Base-by-base conservation (phyloP, 495 filamentous ascomycete species). In the Pyrenula aspistea region DNA sequence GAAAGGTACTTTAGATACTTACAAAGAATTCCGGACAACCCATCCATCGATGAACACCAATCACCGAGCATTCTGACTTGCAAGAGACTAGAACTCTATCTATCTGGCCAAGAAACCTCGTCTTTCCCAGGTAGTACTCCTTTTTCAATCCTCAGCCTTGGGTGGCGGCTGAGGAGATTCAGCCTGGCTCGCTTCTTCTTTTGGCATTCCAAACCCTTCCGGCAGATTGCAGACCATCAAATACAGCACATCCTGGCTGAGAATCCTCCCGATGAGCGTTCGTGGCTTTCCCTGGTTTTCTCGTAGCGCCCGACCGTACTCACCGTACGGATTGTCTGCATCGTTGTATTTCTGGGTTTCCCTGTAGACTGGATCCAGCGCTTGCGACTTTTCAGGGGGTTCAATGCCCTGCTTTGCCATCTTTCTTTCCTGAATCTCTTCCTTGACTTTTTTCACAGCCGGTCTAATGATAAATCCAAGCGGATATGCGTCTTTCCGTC, bases 321-420 rank as follows among this genome's bases (percentile, higher is more conserved):
- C 31, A 4, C 31, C 31, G 15, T 42, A 42, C 31, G 31, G 31
- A 42, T 42, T 42, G 15, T 42, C 31, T 42, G 4, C 31, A 42
- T 42, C 31, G 4, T 4, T 15, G 15, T 60, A 48, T 1, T 71
- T 73, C 2, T 57, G 25, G 2, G 63, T 63, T n/a, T 63, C 59
- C 22, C 77, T 51, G 1, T 20, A 57, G 12, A 66, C 53, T 2
- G 60, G 23, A 48, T 72, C 62, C 1, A 49, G 24, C 8, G 61
- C 54, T 12, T 48, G 4, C 15, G 31, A 8, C 31, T 15, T 4
- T 15, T 42, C 31, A 8, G 31, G 31, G 15, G 8, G 4, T 42
- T 4, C 31, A 42, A 4, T 15, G 4, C 8, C 31, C 31, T 42
- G 8, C 31, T 42, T 42, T 8, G 31, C 31, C 4, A 15, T 15